These are phyloP conservation scores for Trametes gibbosa DNA, from an alignment of 768 basidiomycete genomes.

Conservation along the genomic window DNA sequence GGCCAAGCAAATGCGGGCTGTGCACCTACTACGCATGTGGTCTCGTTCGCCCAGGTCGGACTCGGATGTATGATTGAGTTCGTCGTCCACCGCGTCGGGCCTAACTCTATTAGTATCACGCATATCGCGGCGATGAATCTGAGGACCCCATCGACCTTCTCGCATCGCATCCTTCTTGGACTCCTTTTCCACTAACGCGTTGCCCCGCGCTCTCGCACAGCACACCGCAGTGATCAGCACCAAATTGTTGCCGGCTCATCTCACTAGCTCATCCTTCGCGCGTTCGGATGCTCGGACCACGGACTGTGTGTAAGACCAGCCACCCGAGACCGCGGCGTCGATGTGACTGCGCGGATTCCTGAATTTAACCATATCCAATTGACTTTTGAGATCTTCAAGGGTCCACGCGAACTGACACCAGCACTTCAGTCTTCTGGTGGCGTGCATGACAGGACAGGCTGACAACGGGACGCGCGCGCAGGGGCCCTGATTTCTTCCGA, in stretches of 20 bases:
- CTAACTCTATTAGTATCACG: constrained; percentile 1
- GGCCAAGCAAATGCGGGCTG: not conserved
- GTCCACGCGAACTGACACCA: not conserved
- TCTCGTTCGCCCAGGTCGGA: not conserved
- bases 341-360: not conserved
- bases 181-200: not conserved
- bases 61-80: not conserved
- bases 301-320: not conserved
- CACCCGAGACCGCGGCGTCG: not conserved
- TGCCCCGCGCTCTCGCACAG: not conserved
- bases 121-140: constrained; percentile 7
- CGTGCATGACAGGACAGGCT: too few species aligned
- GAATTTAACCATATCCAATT: not conserved
- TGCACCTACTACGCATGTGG: not conserved
- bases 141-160: not conserved
- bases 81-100: not conserved
- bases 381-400: constrained; percentile 1
- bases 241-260: not conserved
- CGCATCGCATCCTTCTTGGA: not conserved
- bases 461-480: too few species aligned
- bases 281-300: not conserved
- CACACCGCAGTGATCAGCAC: not conserved
- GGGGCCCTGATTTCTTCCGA: too few species aligned
- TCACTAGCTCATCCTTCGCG: not conserved
- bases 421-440: not conserved